Evolutionary conservation across 805 yeast species (phyloP).

Genomic region (Candida suzukii): DNA sequence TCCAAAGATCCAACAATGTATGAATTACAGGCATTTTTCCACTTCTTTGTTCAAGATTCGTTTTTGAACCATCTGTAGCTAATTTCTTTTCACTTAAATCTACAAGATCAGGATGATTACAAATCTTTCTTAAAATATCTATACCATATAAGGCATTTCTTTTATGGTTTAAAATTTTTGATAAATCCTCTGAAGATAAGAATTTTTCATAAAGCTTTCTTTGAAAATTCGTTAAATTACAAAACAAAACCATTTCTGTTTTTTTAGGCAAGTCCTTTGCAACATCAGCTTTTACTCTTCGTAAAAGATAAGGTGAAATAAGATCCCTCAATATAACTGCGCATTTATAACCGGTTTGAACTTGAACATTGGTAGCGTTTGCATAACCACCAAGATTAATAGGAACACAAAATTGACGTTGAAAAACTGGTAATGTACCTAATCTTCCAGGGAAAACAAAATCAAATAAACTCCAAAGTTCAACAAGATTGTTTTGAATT

Average conservation of each 20-base stretch:
- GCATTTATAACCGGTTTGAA: slow-evolving; percentile 92
- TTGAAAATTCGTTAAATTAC: slow-evolving; percentile 75
- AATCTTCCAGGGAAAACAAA: slow-evolving; percentile 91
- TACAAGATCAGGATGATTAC: slow-evolving; percentile 92
- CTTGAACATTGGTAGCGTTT: slow-evolving; percentile 92
- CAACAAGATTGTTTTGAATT: slow-evolving; percentile 86
- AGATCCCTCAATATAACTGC: slow-evolving; percentile 85
- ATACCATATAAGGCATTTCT: slow-evolving; percentile 84
- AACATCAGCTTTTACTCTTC: slow-evolving; percentile 89
- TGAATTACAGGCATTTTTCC: slow-evolving; percentile 91
- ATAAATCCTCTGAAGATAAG: slow-evolving; percentile 67
- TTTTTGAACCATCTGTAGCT: slow-evolving; percentile 9
- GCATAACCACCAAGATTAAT: slow-evolving; percentile 98
- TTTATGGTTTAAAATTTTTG: slow-evolving; percentile 64
- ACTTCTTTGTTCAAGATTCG: slow-evolving; percentile 39
- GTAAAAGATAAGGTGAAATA: slow-evolving; percentile 79
- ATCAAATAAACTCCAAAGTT: slow-evolving; percentile 92
- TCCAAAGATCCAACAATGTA: slow-evolving; percentile 72
- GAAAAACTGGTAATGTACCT: slow-evolving; percentile 93
- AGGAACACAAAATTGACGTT: slow-evolving; percentile 85
- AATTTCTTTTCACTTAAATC: slow-evolving; percentile 31
- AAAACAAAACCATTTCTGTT: slow-evolving; percentile 89
- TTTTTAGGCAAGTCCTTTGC: slow-evolving; percentile 93
- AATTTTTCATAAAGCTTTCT: slow-evolving; percentile 68
- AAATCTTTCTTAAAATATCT: slow-evolving; percentile 82